Percentiles rank a stretch among this genome's conserved stretches.
Evolutionary conservation across 2,329 filamentous ascomycete genomes (phyloP).

Genomic region (Ophiocordyceps camponoti-leonardi): DNA sequence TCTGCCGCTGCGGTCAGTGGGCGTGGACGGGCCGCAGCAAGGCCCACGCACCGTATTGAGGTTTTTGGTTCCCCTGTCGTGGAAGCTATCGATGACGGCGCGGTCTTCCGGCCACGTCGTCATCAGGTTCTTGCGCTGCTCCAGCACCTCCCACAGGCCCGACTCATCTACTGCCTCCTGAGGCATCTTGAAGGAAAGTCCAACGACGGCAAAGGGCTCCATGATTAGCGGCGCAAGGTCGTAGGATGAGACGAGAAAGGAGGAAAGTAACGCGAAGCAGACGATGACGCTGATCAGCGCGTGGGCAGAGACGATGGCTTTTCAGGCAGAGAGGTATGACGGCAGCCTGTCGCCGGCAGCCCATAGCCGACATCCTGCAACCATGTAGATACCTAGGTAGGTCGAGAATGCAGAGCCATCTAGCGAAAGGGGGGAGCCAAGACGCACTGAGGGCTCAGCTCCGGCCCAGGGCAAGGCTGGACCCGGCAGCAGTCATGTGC

Average conservation of each 20-base stretch:
- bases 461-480: neutral
- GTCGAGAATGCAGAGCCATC: neutral
- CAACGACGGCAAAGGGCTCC: constrained; percentile 15
- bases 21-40: neutral
- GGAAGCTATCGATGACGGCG: constrained; percentile 10
- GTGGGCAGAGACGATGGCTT: neutral
- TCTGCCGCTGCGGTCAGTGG: neutral
- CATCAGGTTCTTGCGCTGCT: constrained; percentile 12
- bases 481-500: neutral
- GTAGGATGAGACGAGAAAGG: neutral
- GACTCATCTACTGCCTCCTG: constrained; percentile 13
- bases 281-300: neutral
- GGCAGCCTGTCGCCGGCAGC: neutral
- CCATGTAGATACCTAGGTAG: too few relatives aligned
- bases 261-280: neutral
- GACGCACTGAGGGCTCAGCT: neutral
- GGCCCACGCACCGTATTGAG: neutral
- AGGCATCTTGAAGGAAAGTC: constrained; percentile 20
- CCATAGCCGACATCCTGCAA: neutral
- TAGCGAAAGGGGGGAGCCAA: neutral
- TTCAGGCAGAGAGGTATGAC: neutral
- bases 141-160: constrained; percentile 16
- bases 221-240: neutral
- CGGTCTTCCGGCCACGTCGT: constrained; percentile 15
- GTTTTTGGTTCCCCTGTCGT: neutral